Conservation (phyloP, 345 rosid genomes). For the Noccaea bulbosa region DNA sequence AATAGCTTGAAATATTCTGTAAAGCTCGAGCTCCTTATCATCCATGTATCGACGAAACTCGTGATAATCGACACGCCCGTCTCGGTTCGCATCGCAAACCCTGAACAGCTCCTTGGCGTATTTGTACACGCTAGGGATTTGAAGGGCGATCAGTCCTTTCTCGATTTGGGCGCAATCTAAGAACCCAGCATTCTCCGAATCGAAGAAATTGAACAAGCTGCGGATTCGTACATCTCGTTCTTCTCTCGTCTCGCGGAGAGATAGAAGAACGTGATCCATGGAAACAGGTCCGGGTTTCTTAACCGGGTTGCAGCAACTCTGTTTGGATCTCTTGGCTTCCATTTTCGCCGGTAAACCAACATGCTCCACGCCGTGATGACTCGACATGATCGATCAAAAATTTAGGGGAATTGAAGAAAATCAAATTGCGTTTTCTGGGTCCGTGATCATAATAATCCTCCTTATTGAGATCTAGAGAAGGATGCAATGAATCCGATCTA, state of each 20-base stretch:
- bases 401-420: neutral
- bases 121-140: conserved; percentile 66
- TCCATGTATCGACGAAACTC: conserved; percentile 81
- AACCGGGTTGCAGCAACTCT: conserved; percentile 50
- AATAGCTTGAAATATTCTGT: conserved; percentile 70
- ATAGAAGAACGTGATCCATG: conserved; percentile 71
- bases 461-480: conserved; percentile 19
- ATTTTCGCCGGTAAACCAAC: conserved; percentile 52
- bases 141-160: conserved; percentile 59
- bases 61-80: conserved; percentile 66
- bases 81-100: conserved; percentile 67
- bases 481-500: conserved; percentile 20
- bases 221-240: conserved; percentile 63
- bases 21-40: conserved; percentile 74
- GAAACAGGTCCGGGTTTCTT: conserved; percentile 57
- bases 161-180: conserved; percentile 68
- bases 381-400: conserved; percentile 42
- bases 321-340: conserved; percentile 44
- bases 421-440: conserved; percentile 20
- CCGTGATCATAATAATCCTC: conserved; percentile 29
- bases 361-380: conserved; percentile 54
- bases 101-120: conserved; percentile 69
- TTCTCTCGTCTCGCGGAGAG: conserved; percentile 67
- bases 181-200: conserved; percentile 51
- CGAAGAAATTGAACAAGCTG: conserved; percentile 64